Base-by-base conservation (phyloP, 495 filamentous ascomycete species). In the Chaetomium fimeti region DNA sequence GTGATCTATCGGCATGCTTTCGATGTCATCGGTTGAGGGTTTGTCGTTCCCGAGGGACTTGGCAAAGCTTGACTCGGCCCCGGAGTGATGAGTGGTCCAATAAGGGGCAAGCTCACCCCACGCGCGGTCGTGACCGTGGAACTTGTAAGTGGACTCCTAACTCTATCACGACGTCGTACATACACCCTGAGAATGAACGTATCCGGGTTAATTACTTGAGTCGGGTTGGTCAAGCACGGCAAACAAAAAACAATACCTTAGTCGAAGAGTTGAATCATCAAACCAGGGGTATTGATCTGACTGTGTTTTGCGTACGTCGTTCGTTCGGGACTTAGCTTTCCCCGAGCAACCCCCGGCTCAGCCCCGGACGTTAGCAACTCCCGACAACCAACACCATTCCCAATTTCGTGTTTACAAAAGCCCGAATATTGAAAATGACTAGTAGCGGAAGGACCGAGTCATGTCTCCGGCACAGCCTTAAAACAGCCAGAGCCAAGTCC, bases 291-390 rank as follows among this genome's bases (percentile, higher is more conserved):
- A 36, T 36, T 36, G 6, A 36, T 36, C 32, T 36, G 32, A 6
- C 32, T 1, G 32, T 36, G 1, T 9, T 36, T 36, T 36, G 32
- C 32, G 7, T 5, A 36, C 32, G 32, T 36, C 3, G 32, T 11
- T 7, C 29, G 16, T 18, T 60, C 57, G 57, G 57, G 27, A 13
- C 7, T 60, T 60, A 60, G 57, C 57, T 60, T 49, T 45, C n/a
- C 57, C 57, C 57, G 57, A 38, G 11, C 43, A 13, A 6, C 12
- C 57, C 11, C 28, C 13, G 4, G 2, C 32, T 13, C 7, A 12
- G 32, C 7, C 43, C 38, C 57, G 57, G 42, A n/a, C 0, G 27
- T 38, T 60, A 45, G 38, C 0, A 60, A 36, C 18, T n/a, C 43
- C 57, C 42, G 43, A 36, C 1, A 7, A 27, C 12, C 42, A 29